Evolutionary conservation across 2,329 filamentous ascomycete genomes (phyloP), one percentile per base, ranked within the genome.

Genomic region (Curvularia lunata): DNA sequence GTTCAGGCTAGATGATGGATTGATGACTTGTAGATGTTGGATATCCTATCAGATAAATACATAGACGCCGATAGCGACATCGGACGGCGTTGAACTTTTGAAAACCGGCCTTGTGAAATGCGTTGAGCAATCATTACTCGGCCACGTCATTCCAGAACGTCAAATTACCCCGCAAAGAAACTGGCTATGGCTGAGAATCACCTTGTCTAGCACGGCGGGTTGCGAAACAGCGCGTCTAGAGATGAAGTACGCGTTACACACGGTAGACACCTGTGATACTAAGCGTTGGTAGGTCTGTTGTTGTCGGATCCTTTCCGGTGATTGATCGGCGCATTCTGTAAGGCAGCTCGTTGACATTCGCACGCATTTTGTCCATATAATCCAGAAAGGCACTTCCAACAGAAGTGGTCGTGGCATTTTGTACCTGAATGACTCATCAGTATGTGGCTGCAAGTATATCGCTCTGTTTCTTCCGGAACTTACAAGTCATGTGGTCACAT

Each of bases 401-500:
- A 71, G 45, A 71, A 71, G 54, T 68, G 38, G 25, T 65, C 56
- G n/a, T 38, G 37, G 56, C 67, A 71, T 7, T 45, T 19, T 12
- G 38, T 18, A 50, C 67, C 66, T 65, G 19, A 12, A 27, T 19
- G 21, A 18, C 13, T 4, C 7, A 5, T 56, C 52, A 59, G 52
- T 18, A 23, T 10, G 9, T 4, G 21, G 5, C 18, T 30, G 5
- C n/a, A 9, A 32, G 25, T 4, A 7, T 34, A 2, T 5, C 5
- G 30, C 28, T 37, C 37, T 9, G 28, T 21, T 5, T 37, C 32
- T 2, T 5, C 13, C n/a, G 12, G 12, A 21, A 63, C 64, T 56
- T 63, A 69, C 71, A 73, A 0, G 34, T 56, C 58, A 72, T 70
- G 27, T 71, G 67, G 21, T 69, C 62, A 48, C 69, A 73, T 9